Base-by-base conservation (phyloP, 371 early-diverging fungal genomes). In the Sporodiniella umbellata region DNA sequence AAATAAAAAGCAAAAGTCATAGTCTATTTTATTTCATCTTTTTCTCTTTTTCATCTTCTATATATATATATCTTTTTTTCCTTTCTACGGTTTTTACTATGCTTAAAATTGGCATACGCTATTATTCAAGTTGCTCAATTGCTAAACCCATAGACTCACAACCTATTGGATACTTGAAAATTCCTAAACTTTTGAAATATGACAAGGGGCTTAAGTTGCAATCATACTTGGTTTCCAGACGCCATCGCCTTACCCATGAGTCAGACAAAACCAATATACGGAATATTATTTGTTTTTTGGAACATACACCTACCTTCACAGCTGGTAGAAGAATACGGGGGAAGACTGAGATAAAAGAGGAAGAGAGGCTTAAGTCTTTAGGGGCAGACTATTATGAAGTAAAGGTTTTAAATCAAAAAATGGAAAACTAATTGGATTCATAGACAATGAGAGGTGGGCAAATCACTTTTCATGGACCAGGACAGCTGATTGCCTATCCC, bases 381-480 rank as follows among this genome's bases (percentile, higher is more conserved):
- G 92, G 90, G 2, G 89, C 93, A 17, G 89, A 89, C 22, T 95
- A 92, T 66, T 81, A 72, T 44, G 88, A 92, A 68, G 84, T 84
- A 33, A 43, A 21, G 46, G 23, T 3, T 23, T 11, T 42, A 4
- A 8, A 44, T 14, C 10, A 12, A 4, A 26, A 22, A 26, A 45
- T 28, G 1, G 15, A 14, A 6, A 26, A 26, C 22, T 11, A 45
- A 17, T 8, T 3, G 23, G 37, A n/a, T 25, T 26, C 11, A 8
- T 54, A 79, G 73, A 82, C 85, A 0, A 68, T 80, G 66, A 76
- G 97, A 11, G 99, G 99, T 17, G 99, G 99, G 5, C 90, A 98
- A 70, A 81, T 88, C 5, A 98, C 99, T 0, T 98, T 87, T 61
- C 99, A 98, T 73, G 98, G 98, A 0, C 99, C 98, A 2, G 98